Evolutionary conservation across 2,329 filamentous ascomycete genomes (phyloP).

Genomic region (Paraphoma chrysanthemicola): DNA sequence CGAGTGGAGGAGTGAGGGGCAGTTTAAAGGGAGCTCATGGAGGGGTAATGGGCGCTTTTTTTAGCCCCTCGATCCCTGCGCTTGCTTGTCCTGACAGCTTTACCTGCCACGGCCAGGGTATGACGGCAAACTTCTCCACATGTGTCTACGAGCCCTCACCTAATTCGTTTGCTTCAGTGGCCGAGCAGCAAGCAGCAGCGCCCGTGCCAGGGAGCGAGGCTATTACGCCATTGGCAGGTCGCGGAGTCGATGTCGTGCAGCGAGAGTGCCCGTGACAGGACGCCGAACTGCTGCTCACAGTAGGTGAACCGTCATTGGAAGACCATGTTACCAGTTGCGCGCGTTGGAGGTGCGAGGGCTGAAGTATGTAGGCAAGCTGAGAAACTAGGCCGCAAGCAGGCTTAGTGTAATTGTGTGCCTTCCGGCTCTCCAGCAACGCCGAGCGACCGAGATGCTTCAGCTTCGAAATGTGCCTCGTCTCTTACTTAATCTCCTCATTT

Average conservation of each 20-base stretch:
- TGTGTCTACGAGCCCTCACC: not conserved
- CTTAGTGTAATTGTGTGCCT: not conserved
- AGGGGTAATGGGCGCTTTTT: not conserved
- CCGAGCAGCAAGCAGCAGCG: not conserved
- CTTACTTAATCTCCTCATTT: not conserved
- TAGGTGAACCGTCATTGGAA: not conserved
- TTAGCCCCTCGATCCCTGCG: not conserved
- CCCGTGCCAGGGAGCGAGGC: too few relatives aligned
- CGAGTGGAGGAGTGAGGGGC: conserved; percentile 13
- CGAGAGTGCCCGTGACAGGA: not conserved
- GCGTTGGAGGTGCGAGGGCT: not conserved
- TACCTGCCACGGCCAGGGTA: not conserved
- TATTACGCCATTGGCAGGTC: conserved; percentile 1
- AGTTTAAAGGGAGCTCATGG: conserved; percentile 1
- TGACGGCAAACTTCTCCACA: not conserved
- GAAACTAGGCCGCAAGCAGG: not conserved
- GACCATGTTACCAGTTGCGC: not conserved
- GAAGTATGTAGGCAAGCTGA: not conserved
- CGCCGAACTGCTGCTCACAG: not conserved
- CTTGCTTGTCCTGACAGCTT: not conserved
- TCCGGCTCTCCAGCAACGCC: not conserved
- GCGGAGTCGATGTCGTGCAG: not conserved
- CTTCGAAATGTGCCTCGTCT: not conserved
- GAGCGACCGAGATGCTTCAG: not conserved
- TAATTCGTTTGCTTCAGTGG: not conserved